Base-by-base conservation (phyloP, 768 basidiomycete genomes). In the Pleurotus sapidus region DNA sequence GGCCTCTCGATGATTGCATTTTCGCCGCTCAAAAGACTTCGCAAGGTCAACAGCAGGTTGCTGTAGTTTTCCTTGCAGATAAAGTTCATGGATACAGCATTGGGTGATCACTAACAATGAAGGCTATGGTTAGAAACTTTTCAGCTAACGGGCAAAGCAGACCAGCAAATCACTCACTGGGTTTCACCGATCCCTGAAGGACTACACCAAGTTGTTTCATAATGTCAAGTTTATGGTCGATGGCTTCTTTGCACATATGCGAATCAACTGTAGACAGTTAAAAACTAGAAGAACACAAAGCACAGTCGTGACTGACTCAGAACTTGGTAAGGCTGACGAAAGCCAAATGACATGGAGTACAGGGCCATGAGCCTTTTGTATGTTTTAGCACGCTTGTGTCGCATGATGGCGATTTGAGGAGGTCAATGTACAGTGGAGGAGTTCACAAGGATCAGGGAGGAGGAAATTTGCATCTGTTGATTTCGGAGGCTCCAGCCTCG, bases 281-380 rank as follows among this genome's bases (percentile, higher is more conserved):
- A 59, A 63, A 58, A 39, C 38, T 27, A 51, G 59, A 45, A 51
- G 55, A 38, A 50, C 47, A 59, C 42, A 65, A 57, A 49, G 51
- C 50, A n/a, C 38, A 47, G 24, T 27, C n/a, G 9, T 20, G 18
- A 72, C 78, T 61, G 63, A 94, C 95, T 83, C 23, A 98, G 81
- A 5, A 96, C 81, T 77, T 98, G 97, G 70, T 94, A 98, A 0
- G 97, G 96, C 65, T 94, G 86, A 46, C 94, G 77, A 71, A 98
- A 98, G 5, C 90, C 90, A 70, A 98, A 98, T 2, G 87, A 80
- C 70, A 89, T 82, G 59, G 80, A 83, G 69, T 98, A 98, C 49
- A 95, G 75, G 14, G 86, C 81, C 95, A 99, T 98, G 54, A 96
- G 89, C 68, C 94, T 94, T 62, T 89, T 84, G 73, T 98, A 98